Base-by-base conservation (phyloP, 2,329 filamentous ascomycete genomes). In the Aspergillus chevalieri region DNA sequence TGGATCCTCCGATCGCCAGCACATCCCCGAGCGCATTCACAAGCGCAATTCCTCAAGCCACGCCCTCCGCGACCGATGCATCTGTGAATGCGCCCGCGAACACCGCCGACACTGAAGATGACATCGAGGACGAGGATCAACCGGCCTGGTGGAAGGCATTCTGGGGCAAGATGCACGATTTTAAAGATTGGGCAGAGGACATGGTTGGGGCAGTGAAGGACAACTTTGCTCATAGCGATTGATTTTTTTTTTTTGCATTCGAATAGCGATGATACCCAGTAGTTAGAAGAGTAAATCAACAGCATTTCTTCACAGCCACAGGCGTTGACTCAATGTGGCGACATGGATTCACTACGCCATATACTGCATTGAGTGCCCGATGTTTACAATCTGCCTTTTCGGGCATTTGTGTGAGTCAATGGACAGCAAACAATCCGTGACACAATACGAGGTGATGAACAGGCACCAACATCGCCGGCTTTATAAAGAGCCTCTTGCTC, bases 181-280 rank as follows among this genome's bases (percentile, higher is more conserved):
- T 65, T 5, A 69, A 69, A 51, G 51, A 68, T 19, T 72, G 69
- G 69, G 63, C 66, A 7, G 57, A 48, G 8, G 63, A 64, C 14
- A 28, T 70, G 17, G 52, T 65, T n/a, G 57, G 60, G 36, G 56
- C 62, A 2, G 58, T 63, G 46, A 63, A 65, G 34, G 64, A 65
- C 43, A 60, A 62, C 26, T 14, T 43, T 19, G 6, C 53, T 39
- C 55, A 63, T 58, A 57, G 50, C 47, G 28, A 52, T 33, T 44
- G 12, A 41, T 21, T 38, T 19, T 38, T 14, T 36, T 36, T 36
- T 14, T 19, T 38, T 38, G 26, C 10, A 30, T 30, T 30, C 5
- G 26, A 30, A 30, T 30, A 30, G 26, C 26, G 17, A 38, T 38
- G 38, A 41, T 41, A 41, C 38, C 38, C 38, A 41, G 34, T 38